Base-by-base conservation (phyloP, 345 rosid species). In the Salix koriyanagi region DNA sequence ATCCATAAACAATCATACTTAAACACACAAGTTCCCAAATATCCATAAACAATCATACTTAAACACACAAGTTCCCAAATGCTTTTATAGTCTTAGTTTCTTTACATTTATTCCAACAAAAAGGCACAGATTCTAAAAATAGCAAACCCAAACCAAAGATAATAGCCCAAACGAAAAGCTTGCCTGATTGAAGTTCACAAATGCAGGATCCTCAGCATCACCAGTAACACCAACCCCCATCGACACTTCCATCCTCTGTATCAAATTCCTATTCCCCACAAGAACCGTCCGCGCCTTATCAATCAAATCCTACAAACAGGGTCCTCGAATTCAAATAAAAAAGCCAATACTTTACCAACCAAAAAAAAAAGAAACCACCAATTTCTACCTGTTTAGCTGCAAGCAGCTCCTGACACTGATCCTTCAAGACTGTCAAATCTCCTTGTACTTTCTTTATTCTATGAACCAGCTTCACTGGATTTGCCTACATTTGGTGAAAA, bases 111-210 rank as follows among this genome's bases (percentile, higher is more conserved):
- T 19, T 73, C 36, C 32, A 41, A 26, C 19, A 32, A 16, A 32
- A 11, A 32, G 19, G 25, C 56, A 52, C 52, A 46, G 28, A 21
- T 19, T 36, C 36, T 42, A 5, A 9, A 7, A 26, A 36, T 8
- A 26, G 1, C 15, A 44, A 44, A 67, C 7, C 4, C 56, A 25
- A 70, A 46, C 34, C 56, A 70, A 70, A 7, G 44, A 73, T 4
- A 3, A 44, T 5, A 5, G 10, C 5, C 4, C 56, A 23, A 48
- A 16, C 18, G 37, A 41, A 68, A 72, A 42, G 54, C 2, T 15
- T 67, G 90, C 97, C 97, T 95, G 92, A 78, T 89, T 91, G 85
- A 95, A 89, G 88, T 85, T 89, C 39, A 87, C 85, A 76, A 90
- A 84, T n/a, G 92, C 89, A 37, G 88, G 78, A 78, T 94, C 94